Evolutionary conservation across 208 protist species (phyloP).

Genomic region (Acanthamoeba sp.): DNA sequence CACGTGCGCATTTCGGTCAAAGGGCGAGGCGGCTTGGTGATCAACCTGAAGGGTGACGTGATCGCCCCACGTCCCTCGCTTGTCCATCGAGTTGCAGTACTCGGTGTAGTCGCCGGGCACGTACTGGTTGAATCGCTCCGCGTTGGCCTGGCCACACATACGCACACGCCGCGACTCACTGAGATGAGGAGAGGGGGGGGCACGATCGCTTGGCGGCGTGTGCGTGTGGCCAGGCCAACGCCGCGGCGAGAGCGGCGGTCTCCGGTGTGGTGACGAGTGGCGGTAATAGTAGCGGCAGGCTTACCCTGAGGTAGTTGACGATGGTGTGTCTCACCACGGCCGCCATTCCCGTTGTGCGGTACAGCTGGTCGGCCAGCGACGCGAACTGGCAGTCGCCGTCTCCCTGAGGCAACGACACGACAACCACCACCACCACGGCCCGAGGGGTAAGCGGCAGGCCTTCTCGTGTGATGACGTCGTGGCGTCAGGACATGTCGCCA

Average conservation of each 20-base stretch:
- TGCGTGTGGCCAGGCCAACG: neutral
- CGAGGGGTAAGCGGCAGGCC: too few relatives aligned
- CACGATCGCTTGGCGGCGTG: neutral
- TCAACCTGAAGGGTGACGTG: constrained; percentile 42
- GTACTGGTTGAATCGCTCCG: constrained; percentile 14
- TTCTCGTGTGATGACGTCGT: too few relatives aligned
- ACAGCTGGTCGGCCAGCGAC: constrained; percentile 33
- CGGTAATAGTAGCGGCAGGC: too few relatives aligned
- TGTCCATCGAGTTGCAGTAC: constrained; percentile 66
- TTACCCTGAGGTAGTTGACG: constrained; percentile 50
- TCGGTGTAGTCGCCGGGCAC: constrained; percentile 53
- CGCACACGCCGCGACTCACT: neutral
- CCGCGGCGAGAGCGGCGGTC: too few relatives aligned
- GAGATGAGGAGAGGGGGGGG: neutral
- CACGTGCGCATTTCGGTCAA: too few relatives aligned
- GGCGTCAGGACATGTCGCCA: too few relatives aligned
- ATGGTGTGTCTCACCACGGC: constrained; percentile 12
- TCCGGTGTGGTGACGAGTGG: too few relatives aligned
- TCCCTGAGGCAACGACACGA: neutral
- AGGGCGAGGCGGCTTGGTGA: too few relatives aligned
- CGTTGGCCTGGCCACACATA: neutral
- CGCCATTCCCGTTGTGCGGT: constrained; percentile 12
- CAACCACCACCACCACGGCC: too few relatives aligned
- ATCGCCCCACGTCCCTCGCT: constrained; percentile 48
- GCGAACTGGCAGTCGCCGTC: constrained; percentile 60